phyloP scores from a whole-genome alignment of 1,284 basidiomycete genomes.

The Ustilago bromivora region DNA sequence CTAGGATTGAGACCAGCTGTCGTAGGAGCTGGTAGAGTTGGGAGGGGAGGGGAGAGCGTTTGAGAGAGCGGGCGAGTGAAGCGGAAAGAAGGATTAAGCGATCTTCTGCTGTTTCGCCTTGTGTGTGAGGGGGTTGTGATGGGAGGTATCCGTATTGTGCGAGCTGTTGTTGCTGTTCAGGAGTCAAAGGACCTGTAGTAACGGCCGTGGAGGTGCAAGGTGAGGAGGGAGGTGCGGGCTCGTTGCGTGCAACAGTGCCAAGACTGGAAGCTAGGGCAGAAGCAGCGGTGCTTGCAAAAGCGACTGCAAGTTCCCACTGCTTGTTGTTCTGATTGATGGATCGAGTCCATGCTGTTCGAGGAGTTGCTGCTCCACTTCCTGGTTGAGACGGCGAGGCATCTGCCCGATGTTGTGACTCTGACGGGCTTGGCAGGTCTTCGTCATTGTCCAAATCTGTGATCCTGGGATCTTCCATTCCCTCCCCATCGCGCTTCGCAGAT shows the following conservation, averaged over 20 bases:
- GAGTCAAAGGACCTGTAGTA: conserved; percentile 9
- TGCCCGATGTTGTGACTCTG: background rate
- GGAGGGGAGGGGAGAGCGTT: conserved; percentile 50
- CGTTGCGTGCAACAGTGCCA: conserved; percentile 33
- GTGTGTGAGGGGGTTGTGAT: too few relatives aligned
- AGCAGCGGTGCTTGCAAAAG: conserved; percentile 50
- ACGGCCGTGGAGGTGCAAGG: background rate
- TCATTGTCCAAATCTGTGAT: conserved; percentile 46
- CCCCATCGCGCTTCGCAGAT: background rate
- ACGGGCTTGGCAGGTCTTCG: conserved; percentile 22
- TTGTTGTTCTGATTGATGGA: conserved; percentile 46
- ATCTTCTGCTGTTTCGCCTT: conserved; percentile 37
- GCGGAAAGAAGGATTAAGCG: conserved; percentile 49
- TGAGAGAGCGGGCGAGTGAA: conserved; percentile 46
- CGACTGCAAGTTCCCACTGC: conserved; percentile 56
- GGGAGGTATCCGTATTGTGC: conserved; percentile 14
- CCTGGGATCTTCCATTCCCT: conserved; percentile 22
- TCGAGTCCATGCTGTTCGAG: conserved; percentile 31
- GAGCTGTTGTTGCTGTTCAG: conserved; percentile 23
- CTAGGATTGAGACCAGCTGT: conserved; percentile 41
- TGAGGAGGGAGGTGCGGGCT: background rate
- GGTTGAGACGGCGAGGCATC: conserved; percentile 14
- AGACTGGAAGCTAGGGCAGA: conserved; percentile 47
- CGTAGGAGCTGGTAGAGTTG: conserved; percentile 42
- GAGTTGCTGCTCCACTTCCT: conserved; percentile 27